Evolutionary conservation across 2,329 filamentous ascomycete species (phyloP), one percentile per base, ranked within the genome.

Genomic region (Scedosporium dehoogii): DNA sequence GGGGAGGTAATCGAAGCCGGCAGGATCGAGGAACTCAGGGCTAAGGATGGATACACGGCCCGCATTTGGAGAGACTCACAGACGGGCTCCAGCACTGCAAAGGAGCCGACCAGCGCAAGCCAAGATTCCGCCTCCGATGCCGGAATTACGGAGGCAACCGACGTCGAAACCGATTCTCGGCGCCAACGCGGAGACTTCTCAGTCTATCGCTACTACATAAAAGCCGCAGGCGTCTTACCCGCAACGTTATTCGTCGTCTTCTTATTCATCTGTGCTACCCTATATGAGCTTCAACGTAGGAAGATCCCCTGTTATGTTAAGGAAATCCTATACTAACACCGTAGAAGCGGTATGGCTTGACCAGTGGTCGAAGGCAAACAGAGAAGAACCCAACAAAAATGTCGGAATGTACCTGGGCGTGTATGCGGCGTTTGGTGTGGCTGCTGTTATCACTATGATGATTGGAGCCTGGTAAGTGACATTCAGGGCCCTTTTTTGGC

Each of bases 341-440:
- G 72, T 84, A 0, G 73, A 73, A 0, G 51, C 66, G 0, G 79
- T 79, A 0, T 71, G 66, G 0, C 64, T 82, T 1, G 68, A 76
- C 0, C 79, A 83, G 38, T 74, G 81, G 38, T 72, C 73, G 0
- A 61, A 48, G 3, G 72, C 72, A 55, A 12, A 62, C 0, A 65
- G 70, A 2, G 61, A 73, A 27, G 64, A 68, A 58, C 63, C 65
- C 1, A 74, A 75, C 51, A 69, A 73, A n/a, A 73, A 71, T 21
- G 78, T 78, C 46, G 71, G 78, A 0, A 68, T 74, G 18, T 72
- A 71, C 7, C 70, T 79, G 6, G 44, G 44, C 16, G 44, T 48
- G 16, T 48, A 48, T 48, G 16, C 44, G 1, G n/a, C 18, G 18
- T 18, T 48, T 48, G 44, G 44, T 9, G 44, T 48, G 6, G 16